A percentile compares a stretch with the other conserved stretches of the same genome.
phyloP scores from a whole-genome alignment of 805 yeast species.

The Starmerella apis region DNA sequence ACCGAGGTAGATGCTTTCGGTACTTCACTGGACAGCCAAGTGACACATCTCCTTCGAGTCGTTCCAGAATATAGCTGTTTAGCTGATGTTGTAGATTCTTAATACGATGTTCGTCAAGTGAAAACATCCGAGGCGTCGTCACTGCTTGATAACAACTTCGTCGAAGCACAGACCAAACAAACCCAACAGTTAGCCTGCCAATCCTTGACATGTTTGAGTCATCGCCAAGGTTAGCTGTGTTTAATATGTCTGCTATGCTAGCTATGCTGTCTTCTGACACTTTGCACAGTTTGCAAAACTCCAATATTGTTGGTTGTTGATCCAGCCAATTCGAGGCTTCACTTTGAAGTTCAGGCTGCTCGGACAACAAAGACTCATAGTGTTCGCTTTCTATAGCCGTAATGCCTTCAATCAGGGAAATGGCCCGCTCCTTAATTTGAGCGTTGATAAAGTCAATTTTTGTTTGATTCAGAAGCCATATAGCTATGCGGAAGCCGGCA shows the following conservation, averaged over 20 bases:
- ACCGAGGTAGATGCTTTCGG: not conserved
- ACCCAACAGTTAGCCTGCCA: constrained; percentile 7
- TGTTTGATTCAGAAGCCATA: constrained; percentile 84
- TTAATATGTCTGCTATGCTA: too few relatives aligned
- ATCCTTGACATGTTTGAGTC: not conserved
- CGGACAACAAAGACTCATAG: constrained; percentile 29
- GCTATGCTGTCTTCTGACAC: not conserved
- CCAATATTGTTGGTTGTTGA: not conserved
- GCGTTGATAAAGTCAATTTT: constrained; percentile 91
- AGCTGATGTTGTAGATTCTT: not conserved
- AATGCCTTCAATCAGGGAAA: constrained; percentile 75
- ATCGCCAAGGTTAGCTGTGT: too few relatives aligned
- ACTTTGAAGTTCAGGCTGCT: not conserved
- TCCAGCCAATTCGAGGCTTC: not conserved
- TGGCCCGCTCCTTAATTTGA: constrained; percentile 76
- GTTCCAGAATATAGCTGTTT: not conserved
- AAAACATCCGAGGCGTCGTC: not conserved
- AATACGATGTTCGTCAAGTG: not conserved
- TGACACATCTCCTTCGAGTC: not conserved
- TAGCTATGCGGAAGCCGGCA: constrained; percentile 65
- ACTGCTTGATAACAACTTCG: not conserved
- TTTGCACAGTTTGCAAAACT: not conserved
- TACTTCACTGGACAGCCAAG: not conserved
- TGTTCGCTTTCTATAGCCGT: constrained; percentile 82
- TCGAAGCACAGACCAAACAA: not conserved